A percentile compares a stretch with the other conserved stretches of the same genome.
Evolutionary conservation across 2,329 filamentous ascomycete species (phyloP).

Genomic region (Bipolaris cookei): DNA sequence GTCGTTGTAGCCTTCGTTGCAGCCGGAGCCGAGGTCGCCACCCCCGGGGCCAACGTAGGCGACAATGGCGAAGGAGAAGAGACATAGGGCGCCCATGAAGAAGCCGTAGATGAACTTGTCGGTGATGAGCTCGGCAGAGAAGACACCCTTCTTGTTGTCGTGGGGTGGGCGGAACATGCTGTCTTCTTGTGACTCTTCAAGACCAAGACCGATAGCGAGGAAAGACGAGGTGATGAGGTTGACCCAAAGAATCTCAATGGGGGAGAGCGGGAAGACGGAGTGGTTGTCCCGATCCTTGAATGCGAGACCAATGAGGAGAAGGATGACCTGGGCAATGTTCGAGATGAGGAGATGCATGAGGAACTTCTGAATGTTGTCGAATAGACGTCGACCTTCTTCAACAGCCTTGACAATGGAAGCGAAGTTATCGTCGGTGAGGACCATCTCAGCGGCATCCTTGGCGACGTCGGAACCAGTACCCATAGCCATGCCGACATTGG

Average conservation of each 20-base stretch:
- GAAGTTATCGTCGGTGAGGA: constrained; percentile 52
- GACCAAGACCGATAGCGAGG: constrained; percentile 55
- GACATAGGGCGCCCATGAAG: constrained; percentile 55
- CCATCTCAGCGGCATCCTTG: constrained; percentile 51
- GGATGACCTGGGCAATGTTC: constrained; percentile 57
- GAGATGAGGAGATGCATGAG: constrained; percentile 57
- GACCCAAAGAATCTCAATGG: constrained; percentile 57
- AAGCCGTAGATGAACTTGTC: constrained; percentile 58
- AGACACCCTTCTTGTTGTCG: constrained; percentile 52
- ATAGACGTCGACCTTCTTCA: constrained; percentile 50
- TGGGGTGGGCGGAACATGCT: constrained; percentile 56
- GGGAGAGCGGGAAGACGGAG: constrained; percentile 55
- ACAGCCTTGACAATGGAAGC: constrained; percentile 52
- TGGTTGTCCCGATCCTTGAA: constrained; percentile 54
- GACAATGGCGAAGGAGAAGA: constrained; percentile 54
- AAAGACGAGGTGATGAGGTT: constrained; percentile 57
- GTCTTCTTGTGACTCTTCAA: constrained; percentile 55
- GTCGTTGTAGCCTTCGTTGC: constrained; percentile 53
- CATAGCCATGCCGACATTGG: constrained; percentile 54
- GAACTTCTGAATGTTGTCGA: constrained; percentile 55
- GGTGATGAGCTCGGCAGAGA: constrained; percentile 54
- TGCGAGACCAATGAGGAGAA: constrained; percentile 55
- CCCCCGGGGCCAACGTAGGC: constrained; percentile 52
- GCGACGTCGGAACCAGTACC: constrained; percentile 51
- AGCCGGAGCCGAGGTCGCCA: constrained; percentile 52